Base-by-base conservation (phyloP, 164 flowering plant genomes). In the Warburgia ugandensis region DNA sequence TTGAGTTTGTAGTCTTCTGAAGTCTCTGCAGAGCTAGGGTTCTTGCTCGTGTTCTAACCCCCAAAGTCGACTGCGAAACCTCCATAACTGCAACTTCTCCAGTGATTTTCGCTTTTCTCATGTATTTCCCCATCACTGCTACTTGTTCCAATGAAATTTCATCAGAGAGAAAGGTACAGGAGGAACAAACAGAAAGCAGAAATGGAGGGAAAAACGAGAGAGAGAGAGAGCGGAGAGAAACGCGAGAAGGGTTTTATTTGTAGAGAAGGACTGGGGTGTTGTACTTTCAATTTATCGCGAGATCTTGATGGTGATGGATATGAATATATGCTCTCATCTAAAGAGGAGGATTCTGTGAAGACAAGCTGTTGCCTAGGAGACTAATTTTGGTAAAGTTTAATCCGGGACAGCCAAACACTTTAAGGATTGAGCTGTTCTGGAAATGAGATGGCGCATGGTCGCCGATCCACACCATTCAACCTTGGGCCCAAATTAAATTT, bases 31-130 rank as follows among this genome's bases (percentile, higher is more conserved):
- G 54, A 16, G 97, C 92, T 39, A 78, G 79, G 71, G 94, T 76
- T 73, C 62, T 78, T 51, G 97, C 94, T 33, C 97, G 67, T 12
- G 97, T 89, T 4, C 79, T 71, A 37, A 84, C 85, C 5, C 92
- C 92, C 0, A 72, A 52, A 43, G 81, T 52, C 23, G 77, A 46
- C 52, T 63, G 70, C 3, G 81, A 62, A 29, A 77, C 68, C 33
- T 84, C 88, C 81, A 76, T 75, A 16, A 77, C 73, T 1, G 81
- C 70, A 1, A 73, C 71, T 31, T 70, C 84, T 3, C 75, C 77
- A 12, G 83, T 51, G 53, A 74, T 58, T 63, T 81, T 84, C 3
- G 79, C 65, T 49, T 82, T 85, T 70, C 69, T 80, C 78, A 80
- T 79, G 77, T 82, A 85, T 70, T 80, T 85, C 0, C 89, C 88